phyloP scores from a whole-genome alignment of 1,284 basidiomycete genomes.

The Tilletia walkeri region DNA sequence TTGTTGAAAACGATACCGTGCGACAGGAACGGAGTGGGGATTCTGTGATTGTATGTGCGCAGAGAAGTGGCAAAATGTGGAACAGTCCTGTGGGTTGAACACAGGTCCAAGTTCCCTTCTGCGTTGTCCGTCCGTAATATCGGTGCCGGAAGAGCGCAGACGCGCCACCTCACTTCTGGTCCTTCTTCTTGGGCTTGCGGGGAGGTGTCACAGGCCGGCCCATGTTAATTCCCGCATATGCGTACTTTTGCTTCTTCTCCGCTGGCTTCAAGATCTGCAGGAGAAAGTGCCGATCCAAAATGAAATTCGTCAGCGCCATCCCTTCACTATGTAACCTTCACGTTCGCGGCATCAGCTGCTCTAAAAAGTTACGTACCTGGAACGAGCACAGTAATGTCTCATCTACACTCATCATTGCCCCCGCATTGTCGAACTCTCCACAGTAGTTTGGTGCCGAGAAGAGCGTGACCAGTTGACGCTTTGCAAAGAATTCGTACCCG shows the following conservation, averaged over 20 bases:
- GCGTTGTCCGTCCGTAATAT: background rate
- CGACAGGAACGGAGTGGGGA: too few species aligned
- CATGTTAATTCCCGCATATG: constrained; percentile 56
- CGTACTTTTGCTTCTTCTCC: constrained; percentile 90
- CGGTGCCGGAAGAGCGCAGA: background rate
- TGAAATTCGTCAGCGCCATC: background rate
- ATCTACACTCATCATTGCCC: constrained; percentile 99
- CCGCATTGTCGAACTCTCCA: constrained; percentile 97
- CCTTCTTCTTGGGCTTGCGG: constrained; percentile 61
- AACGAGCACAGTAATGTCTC: constrained; percentile 97
- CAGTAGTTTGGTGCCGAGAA: constrained; percentile 99
- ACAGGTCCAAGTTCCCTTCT: too few species aligned
- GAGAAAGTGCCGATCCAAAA: background rate
- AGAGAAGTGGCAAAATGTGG: too few species aligned
- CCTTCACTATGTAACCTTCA: too few species aligned
- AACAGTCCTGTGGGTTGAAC: too few species aligned
- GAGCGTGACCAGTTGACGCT: constrained; percentile 91
- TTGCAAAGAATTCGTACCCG: constrained; percentile 98
- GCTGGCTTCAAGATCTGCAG: constrained; percentile 84
- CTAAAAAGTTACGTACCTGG: constrained; percentile 65
- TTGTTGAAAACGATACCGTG: too few species aligned
- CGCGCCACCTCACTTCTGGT: constrained; percentile 16
- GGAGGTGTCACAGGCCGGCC: constrained; percentile 62
- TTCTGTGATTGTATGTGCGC: too few species aligned
- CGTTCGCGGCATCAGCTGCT: too few species aligned